Evolutionary conservation across 805 yeast genomes (phyloP), one percentile per base, ranked within the genome.

Genomic region (Nakazawaea molendinolei): DNA sequence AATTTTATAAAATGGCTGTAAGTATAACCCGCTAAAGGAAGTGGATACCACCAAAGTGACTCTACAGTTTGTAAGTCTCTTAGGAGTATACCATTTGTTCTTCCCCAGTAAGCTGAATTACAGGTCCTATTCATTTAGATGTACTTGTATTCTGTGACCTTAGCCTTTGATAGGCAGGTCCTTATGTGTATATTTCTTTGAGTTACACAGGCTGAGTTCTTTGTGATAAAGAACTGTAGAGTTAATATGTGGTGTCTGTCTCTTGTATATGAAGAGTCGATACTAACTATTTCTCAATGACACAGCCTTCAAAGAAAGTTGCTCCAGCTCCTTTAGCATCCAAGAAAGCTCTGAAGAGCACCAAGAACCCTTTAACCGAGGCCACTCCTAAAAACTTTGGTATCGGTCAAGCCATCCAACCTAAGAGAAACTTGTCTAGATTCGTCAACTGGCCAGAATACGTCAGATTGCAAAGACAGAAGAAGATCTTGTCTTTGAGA

Each of bases 391-490:
- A 80, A 74, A 81, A 78, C 74, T 90, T 80, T 61, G 97, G 97
- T 71, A 82, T 92, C 58, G 98, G 98, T 60, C 97, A 92, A 76
- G 72, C 81, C 51, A 59, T 90, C 56, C 97, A 90, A 72, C 95
- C 87, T 67, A 86, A 82, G 77, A 81, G 90, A 73, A 86, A 92
- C 81, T 79, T 92, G 63, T 74, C 95, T 45, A 87, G 97, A 71
- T 89, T 85, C 67, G 97, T 90, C 63, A 92, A 84, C 72, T 92
- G 98, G 98, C 98, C 98, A 64, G 92, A 83, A 71, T 87, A 90
- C 67, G 94, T 90, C 55, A 86, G 95, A 74, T 76, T 92, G 56
- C 98, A 90, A 77, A 89, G 98, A 79, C 97, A 92, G 74, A 92
- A 82, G 83, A 90, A 90, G 80, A 83, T 90, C 67, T 77, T 90